Base-by-base conservation (phyloP, 164 flowering plant genomes). In the Dillenia suffruticosa region DNA sequence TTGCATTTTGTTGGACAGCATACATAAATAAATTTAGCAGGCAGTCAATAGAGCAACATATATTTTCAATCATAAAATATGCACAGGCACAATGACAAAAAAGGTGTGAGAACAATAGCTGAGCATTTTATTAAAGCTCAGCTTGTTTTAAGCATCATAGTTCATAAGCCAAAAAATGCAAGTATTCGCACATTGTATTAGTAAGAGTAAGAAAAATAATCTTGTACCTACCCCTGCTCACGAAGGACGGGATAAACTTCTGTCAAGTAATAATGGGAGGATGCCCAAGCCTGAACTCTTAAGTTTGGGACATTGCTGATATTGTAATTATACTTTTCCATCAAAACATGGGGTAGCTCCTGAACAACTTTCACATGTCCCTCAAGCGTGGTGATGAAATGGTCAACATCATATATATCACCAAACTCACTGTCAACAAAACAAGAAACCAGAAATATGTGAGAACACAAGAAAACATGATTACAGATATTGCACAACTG, bases 381-480 rank as follows among this genome's bases (percentile, higher is more conserved):
- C 56, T 74, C 67, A 59, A 90, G 88, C 32, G 81, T 68, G n/a
- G 66, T 26, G 65, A 83, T 77, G 57, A 90, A 90, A 71, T 85
- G 85, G 19, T 83, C 77, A 55, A 66, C 90, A 60, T 87, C 89
- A 74, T 80, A 90, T 54, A 90, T 86, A 64, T 90, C 94, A 51
- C 76, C 75, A 64, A 90, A 90, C 10, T 57, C 67, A 67, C 96
- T 90, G 80, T 58, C 74, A 63, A 71, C 24, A 14, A 54, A 54
- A 54, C 9, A 16, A 15, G 32, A 8, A 54, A 54, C 9, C 32
- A 16, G 13, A 43, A 45, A 51, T 19, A 1, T 19, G 1, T 19
- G 22, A 19, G 22, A 19, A 19, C 22, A 1, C 22, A 19, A 1
- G 22, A 19, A 19, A 19, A 19, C 22, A 19, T 1, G 22, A 19